These are phyloP conservation scores for Rheum nobile DNA, from an alignment of 148 eudicot species.

Conservation along the genomic window DNA sequence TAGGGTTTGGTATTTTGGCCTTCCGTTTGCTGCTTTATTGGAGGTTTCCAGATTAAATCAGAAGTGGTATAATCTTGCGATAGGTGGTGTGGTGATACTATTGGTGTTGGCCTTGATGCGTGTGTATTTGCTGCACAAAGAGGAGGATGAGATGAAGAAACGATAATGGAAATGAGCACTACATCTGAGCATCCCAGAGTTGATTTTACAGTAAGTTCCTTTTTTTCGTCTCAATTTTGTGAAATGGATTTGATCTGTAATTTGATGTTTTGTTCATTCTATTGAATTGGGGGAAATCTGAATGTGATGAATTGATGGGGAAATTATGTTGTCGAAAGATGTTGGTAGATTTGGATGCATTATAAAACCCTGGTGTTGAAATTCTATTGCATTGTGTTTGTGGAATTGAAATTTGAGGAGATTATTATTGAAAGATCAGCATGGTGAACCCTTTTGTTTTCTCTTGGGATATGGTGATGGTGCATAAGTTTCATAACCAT, in stretches of 20 bases:
- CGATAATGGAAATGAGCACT: no score
- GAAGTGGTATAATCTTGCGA: no score
- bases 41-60: no score
- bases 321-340: neutral
- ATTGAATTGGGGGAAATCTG: neutral
- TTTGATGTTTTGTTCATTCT: neutral
- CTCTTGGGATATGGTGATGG: neutral
- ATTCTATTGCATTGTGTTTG: neutral
- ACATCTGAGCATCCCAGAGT: slow-evolving; percentile 50
- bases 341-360: no score
- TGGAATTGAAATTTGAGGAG: neutral
- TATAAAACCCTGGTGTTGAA: no score
- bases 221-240: neutral
- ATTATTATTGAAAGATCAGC: neutral
- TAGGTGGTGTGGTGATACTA: no score
- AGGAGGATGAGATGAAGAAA: no score
- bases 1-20: no score
- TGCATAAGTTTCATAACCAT: neutral
- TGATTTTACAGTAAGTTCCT: slow-evolving; percentile 29
- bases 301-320: neutral
- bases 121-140: no score
- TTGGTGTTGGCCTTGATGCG: no score
- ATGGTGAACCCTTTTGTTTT: neutral
- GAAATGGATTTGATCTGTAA: neutral
- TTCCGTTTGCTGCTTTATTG: no score